Base-by-base conservation (phyloP, 2,329 filamentous ascomycete species). In the Monascus ruber region DNA sequence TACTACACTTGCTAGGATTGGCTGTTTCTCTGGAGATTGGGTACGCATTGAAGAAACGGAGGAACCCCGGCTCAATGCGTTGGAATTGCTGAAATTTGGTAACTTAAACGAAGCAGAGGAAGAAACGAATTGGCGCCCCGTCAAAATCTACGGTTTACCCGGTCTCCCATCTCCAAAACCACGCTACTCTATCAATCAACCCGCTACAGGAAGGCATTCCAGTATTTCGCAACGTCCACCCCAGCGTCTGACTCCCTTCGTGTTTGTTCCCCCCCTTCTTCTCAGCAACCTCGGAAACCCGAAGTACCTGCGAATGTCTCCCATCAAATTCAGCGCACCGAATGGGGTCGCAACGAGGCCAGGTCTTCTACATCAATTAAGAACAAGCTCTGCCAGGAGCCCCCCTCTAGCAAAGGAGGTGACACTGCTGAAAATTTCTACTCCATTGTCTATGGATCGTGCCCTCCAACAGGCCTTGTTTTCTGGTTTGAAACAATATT, bases 11-110 rank as follows among this genome's bases (percentile, higher is more conserved):
- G 82, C 85, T 9, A 87, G 88, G 50, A 82, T 98, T 39, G 88
- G 89, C 10, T 96, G 89, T 60, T 98, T 98, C 57, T 96, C 89
- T 0, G 91, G 91, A 26, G 91, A 98, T 56, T 98, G 91, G 91
- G 86, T 94, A 7, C 80, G 83, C 24, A 71, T 95, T 7, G 86
- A 94, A 63, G 73, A 77, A 5, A 75, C 84, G 0, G 74, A 83
- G 47, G 85, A 87, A 55, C 83, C 85, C 2, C 60, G 63, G 40
- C 38, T 57, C n/a, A 65, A 65, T 28, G 42, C 81, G 75, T 24
- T 66, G 70, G 10, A 82, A 77, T 58, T 83, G 72, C 11, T 76
- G 77, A 48, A 83, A 74, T 37, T 83, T 80, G 57, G 63, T 44
- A 53, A 56, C 41, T 57, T 65, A 34, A 59, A 54, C 35, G 54